phyloP scores from a whole-genome alignment of 108 stramenopile genomes.

The Cyclotella atomus region DNA sequence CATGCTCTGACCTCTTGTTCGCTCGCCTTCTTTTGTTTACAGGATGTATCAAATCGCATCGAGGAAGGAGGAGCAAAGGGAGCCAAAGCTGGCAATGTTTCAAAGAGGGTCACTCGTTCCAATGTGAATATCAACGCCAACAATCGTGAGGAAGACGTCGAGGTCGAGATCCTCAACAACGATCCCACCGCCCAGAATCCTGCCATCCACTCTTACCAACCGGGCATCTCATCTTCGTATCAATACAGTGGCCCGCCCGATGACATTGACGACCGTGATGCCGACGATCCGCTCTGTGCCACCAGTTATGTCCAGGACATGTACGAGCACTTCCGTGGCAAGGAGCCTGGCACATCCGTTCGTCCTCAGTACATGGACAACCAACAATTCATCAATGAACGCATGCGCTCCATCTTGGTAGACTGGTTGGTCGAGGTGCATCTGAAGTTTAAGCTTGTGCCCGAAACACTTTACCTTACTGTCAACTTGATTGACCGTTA shows the following conservation, averaged over 20 bases:
- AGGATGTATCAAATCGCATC: constrained; percentile 52
- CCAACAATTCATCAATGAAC: constrained; percentile 91
- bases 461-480: constrained; percentile 96
- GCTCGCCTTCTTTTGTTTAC: constrained; percentile 5
- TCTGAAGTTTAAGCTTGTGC: constrained; percentile 97
- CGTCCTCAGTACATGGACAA: constrained; percentile 88
- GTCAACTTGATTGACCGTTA: constrained; percentile 98
- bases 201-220: background rate
- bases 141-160: constrained; percentile 24
- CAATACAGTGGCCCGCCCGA: constrained; percentile 83
- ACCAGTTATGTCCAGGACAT: constrained; percentile 96
- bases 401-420: constrained; percentile 96
- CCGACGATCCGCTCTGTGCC: constrained; percentile 92
- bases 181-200: background rate
- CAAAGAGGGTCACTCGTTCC: constrained; percentile 23
- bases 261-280: constrained; percentile 95
- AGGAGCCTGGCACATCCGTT: constrained; percentile 80
- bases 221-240: constrained; percentile 45
- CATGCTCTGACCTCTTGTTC: background rate
- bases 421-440: constrained; percentile 99
- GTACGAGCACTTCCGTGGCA: constrained; percentile 90
- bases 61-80: constrained; percentile 25
- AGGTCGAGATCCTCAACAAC: constrained; percentile 9
- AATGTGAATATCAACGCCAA: constrained; percentile 18
- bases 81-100: constrained; percentile 13